Conservation (phyloP, 169 alveolate genomes). For the Plasmodium malariae region DNA sequence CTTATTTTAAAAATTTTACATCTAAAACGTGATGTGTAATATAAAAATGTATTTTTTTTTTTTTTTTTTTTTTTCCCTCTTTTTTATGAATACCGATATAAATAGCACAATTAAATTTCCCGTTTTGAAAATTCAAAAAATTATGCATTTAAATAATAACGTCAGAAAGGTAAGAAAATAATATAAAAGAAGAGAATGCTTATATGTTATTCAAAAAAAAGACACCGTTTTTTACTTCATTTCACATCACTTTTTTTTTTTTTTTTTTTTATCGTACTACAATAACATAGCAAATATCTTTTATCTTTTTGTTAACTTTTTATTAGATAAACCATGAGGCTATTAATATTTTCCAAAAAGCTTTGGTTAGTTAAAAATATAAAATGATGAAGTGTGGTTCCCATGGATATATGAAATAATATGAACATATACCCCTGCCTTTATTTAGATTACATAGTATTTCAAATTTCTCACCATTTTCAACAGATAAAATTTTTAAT, state of each 20-base stretch:
- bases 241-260: not conserved
- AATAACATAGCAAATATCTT: not conserved
- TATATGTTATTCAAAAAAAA: not conserved
- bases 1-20: not conserved
- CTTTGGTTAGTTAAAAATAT: constrained; percentile 41
- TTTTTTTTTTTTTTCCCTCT: not conserved
- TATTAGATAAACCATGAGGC: constrained; percentile 55
- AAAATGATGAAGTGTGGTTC: too few species aligned
- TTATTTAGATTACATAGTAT: not conserved
- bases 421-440: too few species aligned
- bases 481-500: constrained; percentile 40
- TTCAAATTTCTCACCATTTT: not conserved
- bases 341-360: constrained; percentile 40
- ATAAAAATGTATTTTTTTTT: constrained; percentile 8
- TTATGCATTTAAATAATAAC: constrained; percentile 60
- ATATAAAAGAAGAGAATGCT: not conserved
- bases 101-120: constrained; percentile 41
- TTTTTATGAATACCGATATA: constrained; percentile 7
- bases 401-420: too few species aligned
- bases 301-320: not conserved
- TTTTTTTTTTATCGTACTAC: not conserved
- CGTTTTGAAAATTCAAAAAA: constrained; percentile 43
- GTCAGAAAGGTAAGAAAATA: constrained; percentile 26
- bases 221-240: not conserved
- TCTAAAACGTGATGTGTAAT: not conserved